Evolutionary conservation across 495 filamentous ascomycete genomes (phyloP).

Genomic region (Jackrogersella minutella): DNA sequence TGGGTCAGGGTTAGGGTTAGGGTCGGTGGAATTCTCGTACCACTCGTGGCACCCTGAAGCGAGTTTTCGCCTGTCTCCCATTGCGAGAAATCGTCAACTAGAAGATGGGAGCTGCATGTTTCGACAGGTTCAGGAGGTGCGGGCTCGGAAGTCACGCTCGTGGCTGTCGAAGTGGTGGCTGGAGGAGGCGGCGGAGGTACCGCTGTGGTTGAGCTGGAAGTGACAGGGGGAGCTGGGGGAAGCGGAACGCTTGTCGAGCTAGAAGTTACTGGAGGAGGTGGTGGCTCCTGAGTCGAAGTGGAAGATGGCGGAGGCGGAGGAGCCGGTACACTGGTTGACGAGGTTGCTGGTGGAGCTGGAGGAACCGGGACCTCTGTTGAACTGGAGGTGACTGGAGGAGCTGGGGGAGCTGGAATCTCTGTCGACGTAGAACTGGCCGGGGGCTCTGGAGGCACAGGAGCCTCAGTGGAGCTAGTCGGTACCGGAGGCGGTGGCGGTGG

Average conservation of each 20-base stretch:
- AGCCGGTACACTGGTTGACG: no score
- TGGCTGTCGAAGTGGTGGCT: background rate
- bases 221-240: no score
- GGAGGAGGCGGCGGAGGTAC: no score
- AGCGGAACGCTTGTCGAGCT: no score
- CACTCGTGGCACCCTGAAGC: constrained; percentile 57
- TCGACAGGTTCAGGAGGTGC: constrained; percentile 19
- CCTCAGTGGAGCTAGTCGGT: constrained; percentile 3
- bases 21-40: constrained; percentile 46
- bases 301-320: no score
- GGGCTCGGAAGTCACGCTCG: background rate
- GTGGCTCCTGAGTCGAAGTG: no score
- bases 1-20: no score
- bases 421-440: background rate
- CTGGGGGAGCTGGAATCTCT: background rate
- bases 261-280: no score
- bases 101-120: constrained; percentile 59
- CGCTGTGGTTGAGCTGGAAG: no score
- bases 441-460: constrained; percentile 11
- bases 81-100: constrained; percentile 66
- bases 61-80: constrained; percentile 61
- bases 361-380: background rate
- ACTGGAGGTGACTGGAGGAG: background rate
- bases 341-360: background rate
- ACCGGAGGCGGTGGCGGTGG: background rate